Conservation (phyloP, 768 basidiomycete species). For the Leccinellum albellum region DNA sequence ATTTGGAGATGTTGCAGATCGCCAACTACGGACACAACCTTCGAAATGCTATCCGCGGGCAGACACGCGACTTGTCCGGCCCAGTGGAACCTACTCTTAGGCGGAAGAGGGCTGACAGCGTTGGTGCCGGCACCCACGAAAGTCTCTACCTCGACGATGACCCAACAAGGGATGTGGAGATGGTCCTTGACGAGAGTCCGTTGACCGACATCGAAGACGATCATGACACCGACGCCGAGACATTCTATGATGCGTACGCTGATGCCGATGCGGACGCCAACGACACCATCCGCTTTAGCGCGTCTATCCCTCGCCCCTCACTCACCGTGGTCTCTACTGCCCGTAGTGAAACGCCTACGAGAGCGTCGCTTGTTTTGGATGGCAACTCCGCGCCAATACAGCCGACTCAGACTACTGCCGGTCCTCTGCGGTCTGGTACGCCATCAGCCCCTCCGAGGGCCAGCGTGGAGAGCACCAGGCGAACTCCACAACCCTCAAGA, state of each 20-base stretch:
- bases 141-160: constrained; percentile 71
- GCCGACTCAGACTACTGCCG: constrained; percentile 40
- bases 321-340: constrained; percentile 25
- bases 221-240: constrained; percentile 36
- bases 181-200: constrained; percentile 73
- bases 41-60: constrained; percentile 27
- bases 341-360: constrained; percentile 44
- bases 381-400: constrained; percentile 41
- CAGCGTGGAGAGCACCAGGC: constrained; percentile 40
- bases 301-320: constrained; percentile 16
- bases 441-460: constrained; percentile 37
- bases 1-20: constrained; percentile 84
- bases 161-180: constrained; percentile 39
- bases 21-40: constrained; percentile 77
- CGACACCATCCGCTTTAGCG: constrained; percentile 17
- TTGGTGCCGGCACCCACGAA: constrained; percentile 51
- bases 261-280: constrained; percentile 17
- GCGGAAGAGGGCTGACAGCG: constrained; percentile 65
- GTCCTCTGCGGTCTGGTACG: constrained; percentile 42
- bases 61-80: constrained; percentile 23
- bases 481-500: constrained; percentile 33
- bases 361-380: constrained; percentile 32
- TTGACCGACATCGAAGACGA: constrained; percentile 70
- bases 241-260: constrained; percentile 39
- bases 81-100: constrained; percentile 27